phyloP scores from a whole-genome alignment of 345 rosid genomes.

The Pistacia atlantica region DNA sequence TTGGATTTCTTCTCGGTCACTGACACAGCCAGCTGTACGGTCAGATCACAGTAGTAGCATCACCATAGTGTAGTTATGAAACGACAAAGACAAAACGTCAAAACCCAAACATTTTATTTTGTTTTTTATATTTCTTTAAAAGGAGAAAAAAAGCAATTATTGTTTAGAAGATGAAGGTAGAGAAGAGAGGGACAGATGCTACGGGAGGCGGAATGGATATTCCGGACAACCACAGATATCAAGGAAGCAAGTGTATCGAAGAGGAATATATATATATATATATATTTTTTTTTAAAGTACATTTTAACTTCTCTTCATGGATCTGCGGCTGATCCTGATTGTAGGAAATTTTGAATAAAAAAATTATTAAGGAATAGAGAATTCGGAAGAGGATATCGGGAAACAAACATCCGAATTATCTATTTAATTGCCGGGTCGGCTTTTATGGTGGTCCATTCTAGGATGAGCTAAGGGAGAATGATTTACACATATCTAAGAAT shows the following conservation, averaged over 20 bases:
- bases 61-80: not conserved
- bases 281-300: too few relatives aligned
- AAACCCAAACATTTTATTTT: not conserved
- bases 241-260: not conserved
- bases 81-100: not conserved
- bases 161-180: not conserved
- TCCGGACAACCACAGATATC: not conserved
- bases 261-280: not conserved
- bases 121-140: not conserved
- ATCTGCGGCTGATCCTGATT: too few relatives aligned
- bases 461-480: too few relatives aligned
- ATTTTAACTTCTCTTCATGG: too few relatives aligned
- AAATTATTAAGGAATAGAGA: too few relatives aligned
- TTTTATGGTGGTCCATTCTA: too few relatives aligned
- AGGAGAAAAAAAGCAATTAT: not conserved
- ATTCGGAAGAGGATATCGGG: too few relatives aligned
- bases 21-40: constrained; percentile 20
- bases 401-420: too few relatives aligned
- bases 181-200: not conserved
- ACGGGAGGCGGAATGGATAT: not conserved
- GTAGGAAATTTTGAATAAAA: too few relatives aligned
- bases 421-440: too few relatives aligned
- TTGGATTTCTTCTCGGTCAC: constrained; percentile 32
- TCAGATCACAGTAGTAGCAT: constrained; percentile 9
- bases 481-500: too few relatives aligned